Base-by-base conservation (phyloP, 2,329 filamentous ascomycete genomes). In the Penicillium capsulatum region DNA sequence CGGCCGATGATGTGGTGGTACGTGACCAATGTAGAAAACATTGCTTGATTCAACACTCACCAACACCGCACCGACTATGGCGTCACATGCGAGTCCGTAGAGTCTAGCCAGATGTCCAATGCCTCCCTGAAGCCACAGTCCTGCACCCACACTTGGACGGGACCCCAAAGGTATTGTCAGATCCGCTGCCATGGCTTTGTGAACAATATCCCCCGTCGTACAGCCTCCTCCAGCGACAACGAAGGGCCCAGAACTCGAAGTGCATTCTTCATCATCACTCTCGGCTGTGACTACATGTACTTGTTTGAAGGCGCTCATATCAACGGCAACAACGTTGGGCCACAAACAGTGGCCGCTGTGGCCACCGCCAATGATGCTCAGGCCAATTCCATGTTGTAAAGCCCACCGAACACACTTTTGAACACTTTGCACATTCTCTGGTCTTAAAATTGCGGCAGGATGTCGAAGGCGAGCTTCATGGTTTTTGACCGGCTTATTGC, bases 121-220 rank as follows among this genome's bases (percentile, higher is more conserved):
- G 36, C 80, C 79, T 28, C 80, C 80, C 64, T 83, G 79, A 32
- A 84, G 64, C 77, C 77, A 83, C 10, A 79, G 49, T 0, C 80
- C 80, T 0, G 76, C 72, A 2, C 80, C 80, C 17, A 83, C 77
- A 47, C 78, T 82, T 46, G 80, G 80, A 4, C 80, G 75, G 17
- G 76, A 56, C 2, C 80, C 80, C 3, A 83, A 56, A 0, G 80
- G 79, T 2, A 83, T 72, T 39, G 73, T 76, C 37, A 82, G 1
- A 2, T 72, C 75, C 0, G 47, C 64, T 1, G 41, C 59, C 66
- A 73, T 72, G 26, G 74, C 51, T 36, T 67, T 64, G 14, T 53
- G 48, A 47, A 82, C 50, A 43, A 83, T 74, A 34, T 79, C 72
- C 1, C 67, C 75, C 0, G 72, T 70, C 31, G 66, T 80, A 56